Base-by-base conservation (phyloP, 495 filamentous ascomycete species). In the Lepraria neglecta region DNA sequence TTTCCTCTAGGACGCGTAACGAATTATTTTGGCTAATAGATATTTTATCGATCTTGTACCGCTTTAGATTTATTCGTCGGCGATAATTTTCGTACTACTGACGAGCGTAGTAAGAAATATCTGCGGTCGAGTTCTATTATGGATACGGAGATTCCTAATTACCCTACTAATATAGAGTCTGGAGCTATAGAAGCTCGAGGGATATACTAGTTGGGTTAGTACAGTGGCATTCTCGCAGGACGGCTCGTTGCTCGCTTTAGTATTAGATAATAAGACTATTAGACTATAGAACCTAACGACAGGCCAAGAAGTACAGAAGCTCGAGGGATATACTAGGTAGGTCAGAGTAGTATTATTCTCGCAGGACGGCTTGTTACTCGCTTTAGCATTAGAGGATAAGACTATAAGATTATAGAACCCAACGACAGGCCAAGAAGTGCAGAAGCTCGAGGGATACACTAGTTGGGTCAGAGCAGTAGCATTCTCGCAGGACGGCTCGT, bases 71-170 rank as follows among this genome's bases (percentile, higher is more conserved):
- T 74, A 71, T 54, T 60, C 42, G 52, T 60, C 70, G 9, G 71
- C 66, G 6, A 61, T 79, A 11, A 21, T 74, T 11, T 77, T 77
- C 67, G 60, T 70, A 44, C 75, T 71, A 33, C 38, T 63, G 48
- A 67, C 14, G 21, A 69, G 70, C 58, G 63, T 72, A 31, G 67
- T 74, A 27, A 60, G 67, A 24, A 60, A 47, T 7, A 6, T 57
- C 33, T 57, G 27, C 15, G 15, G 42, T 27, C n/a, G 14, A 44
- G 17, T 57, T 57, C 35, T 24, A 44, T 44, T 24, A 57, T 57
- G 27, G 54, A 57, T 57, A 57, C 33, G 2, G 33, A 57, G 6
- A 44, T 57, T 10, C 21, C 54, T 19, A 21, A 57, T 57, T 27
- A 44, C 54, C 19, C 33, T 24, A 57, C 24, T 24, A 57, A 44